These are phyloP conservation scores for Barnettozyma salicaria DNA, from an alignment of 805 yeast species.

Conservation along the genomic window DNA sequence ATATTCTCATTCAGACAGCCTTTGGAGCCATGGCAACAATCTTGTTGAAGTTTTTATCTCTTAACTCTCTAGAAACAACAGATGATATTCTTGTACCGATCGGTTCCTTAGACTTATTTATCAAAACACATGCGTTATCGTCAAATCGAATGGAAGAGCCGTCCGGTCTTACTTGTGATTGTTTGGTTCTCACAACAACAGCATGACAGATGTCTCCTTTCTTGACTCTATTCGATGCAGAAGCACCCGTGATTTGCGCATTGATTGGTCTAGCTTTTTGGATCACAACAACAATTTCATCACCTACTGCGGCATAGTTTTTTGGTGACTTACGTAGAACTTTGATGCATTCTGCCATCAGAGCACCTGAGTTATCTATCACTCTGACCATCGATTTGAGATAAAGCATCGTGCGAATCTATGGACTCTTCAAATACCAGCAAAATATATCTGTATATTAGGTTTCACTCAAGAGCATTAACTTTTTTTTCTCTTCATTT, in stretches of 20 bases:
- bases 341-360: slow-evolving; percentile 91
- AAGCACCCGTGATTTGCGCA: slow-evolving; percentile 64
- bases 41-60: slow-evolving; percentile 76
- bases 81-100: slow-evolving; percentile 88
- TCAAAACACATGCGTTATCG: slow-evolving; percentile 94
- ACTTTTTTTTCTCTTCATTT: no score
- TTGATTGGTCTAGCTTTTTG: slow-evolving; percentile 81
- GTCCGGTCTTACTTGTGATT: slow-evolving; percentile 67
- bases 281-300: slow-evolving; percentile 88
- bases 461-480: no score
- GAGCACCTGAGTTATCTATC: slow-evolving; percentile 94
- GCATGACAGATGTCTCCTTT: slow-evolving; percentile 96
- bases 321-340: slow-evolving; percentile 85
- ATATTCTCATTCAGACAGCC: slow-evolving; percentile 38
- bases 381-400: slow-evolving; percentile 83
- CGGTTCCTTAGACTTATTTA: slow-evolving; percentile 90
- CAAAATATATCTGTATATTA: no score
- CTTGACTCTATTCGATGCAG: slow-evolving; percentile 75
- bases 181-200: slow-evolving; percentile 88
- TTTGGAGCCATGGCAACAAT: slow-evolving; percentile 89
- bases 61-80: slow-evolving; percentile 86
- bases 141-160: slow-evolving; percentile 85
- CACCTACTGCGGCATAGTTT: slow-evolving; percentile 82
- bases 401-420: slow-evolving; percentile 57
- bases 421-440: background rate